Conservation (phyloP, 1,284 basidiomycete species). For the Puccinia horiana region DNA sequence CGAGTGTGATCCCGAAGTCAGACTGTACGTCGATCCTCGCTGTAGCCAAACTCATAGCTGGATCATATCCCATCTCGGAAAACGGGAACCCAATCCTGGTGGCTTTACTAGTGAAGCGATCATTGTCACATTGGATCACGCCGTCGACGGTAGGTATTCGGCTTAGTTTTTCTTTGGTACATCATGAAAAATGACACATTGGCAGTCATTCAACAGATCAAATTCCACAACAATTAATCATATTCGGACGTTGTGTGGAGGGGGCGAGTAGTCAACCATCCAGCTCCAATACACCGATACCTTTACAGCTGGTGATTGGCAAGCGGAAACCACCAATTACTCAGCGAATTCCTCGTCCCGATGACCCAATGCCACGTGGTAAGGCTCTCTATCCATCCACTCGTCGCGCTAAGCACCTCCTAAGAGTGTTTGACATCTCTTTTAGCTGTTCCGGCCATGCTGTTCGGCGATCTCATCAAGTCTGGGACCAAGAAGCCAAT, state of each 20-base stretch:
- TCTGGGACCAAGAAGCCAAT: background rate
- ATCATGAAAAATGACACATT: background rate
- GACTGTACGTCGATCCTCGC: conserved; percentile 46
- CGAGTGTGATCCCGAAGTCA: conserved; percentile 38
- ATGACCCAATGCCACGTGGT: conserved; percentile 50
- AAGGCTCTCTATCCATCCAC: background rate
- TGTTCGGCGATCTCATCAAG: conserved; percentile 6
- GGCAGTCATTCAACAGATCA: conserved; percentile 11
- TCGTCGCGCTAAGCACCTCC: background rate
- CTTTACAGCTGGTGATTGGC: conserved; percentile 43
- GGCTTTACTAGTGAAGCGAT: conserved; percentile 36
- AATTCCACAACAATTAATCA: conserved; percentile 22
- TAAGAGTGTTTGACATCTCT: background rate
- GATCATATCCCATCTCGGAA: conserved; percentile 43
- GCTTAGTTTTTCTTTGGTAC: background rate
- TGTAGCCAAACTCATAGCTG: conserved; percentile 45
- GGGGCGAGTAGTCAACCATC: conserved; percentile 22
- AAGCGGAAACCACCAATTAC: conserved; percentile 1
- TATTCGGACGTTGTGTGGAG: conserved; percentile 28
- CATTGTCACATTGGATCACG: conserved; percentile 38
- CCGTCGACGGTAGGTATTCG: conserved; percentile 31
- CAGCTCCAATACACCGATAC: conserved; percentile 15
- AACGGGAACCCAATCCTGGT: conserved; percentile 16
- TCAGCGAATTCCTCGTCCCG: conserved; percentile 42
- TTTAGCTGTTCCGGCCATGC: conserved; percentile 1